A percentile compares a stretch with the other conserved stretches of the same genome.
These are phyloP conservation scores for Prunus campanulata DNA, from an alignment of 306 rosid species.

Conservation along the genomic window DNA sequence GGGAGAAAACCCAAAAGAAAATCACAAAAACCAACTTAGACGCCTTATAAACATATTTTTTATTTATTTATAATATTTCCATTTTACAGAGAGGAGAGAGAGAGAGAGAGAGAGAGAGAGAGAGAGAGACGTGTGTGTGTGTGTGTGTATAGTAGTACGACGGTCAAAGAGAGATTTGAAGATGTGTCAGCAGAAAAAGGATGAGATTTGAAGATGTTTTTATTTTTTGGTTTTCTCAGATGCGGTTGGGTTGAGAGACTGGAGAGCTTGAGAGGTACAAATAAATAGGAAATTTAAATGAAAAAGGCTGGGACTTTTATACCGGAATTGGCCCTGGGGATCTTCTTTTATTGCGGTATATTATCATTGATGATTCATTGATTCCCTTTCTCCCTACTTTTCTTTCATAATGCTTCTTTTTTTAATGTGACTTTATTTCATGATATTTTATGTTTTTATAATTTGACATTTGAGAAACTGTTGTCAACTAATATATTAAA, in stretches of 20 bases:
- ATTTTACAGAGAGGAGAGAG: constrained; percentile 1
- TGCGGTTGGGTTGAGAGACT: not conserved
- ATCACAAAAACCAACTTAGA: not conserved
- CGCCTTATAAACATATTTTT: not conserved
- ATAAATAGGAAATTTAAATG: not conserved
- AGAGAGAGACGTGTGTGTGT: not conserved
- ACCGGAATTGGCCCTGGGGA: constrained; percentile 27
- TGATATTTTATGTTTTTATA: not conserved
- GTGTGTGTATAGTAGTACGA: constrained; percentile 45
- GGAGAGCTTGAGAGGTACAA: not conserved
- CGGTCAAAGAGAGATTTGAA: constrained; percentile 84
- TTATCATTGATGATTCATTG: not conserved
- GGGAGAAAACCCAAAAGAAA: constrained; percentile 21
- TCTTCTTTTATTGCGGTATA: constrained; percentile 28
- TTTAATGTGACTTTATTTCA: not conserved
- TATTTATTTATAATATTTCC: not conserved
- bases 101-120: constrained; percentile 10
- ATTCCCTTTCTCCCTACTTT: not conserved
- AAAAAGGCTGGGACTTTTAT: not conserved
- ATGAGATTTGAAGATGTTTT: not conserved
- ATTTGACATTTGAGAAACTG: no score
- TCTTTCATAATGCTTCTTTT: not conserved
- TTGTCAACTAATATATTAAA: no score
- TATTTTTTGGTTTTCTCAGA: not conserved
- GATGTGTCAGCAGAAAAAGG: constrained; percentile 22